Evolutionary conservation across 495 filamentous ascomycete genomes (phyloP), one percentile per base, ranked within the genome.

Genomic region (Penicillium manginii): DNA sequence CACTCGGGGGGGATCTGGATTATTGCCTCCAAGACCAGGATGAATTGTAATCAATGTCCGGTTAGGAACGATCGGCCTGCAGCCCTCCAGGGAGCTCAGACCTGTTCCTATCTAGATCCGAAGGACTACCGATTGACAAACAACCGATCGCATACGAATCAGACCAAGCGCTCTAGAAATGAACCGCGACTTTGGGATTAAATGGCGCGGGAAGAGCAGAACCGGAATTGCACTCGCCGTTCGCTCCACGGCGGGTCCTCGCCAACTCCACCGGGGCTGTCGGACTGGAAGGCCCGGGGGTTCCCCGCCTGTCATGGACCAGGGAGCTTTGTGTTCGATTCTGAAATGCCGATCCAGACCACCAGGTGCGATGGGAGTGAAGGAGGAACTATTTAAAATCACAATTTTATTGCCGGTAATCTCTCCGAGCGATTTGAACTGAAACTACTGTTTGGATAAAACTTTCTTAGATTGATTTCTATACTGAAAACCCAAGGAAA

Each of bases 171-270:
- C 14, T 43, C n/a, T n/a, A n/a, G 40, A 43, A 43, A 43, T 43
- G 8, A 17, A 43, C 40, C 40, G 40, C 15, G 21, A 23, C 21
- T 22, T 22, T 12, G 45, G 19, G 45, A 11, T 15, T 31, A 22
- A 56, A 50, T 33, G 54, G 54, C 21, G 46, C 8, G 45, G 54
- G 35, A 56, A 15, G 22, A 23, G 31, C 32, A 50, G 46, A 42
- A 40, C 46, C 45, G 46, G 54, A 26, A 29, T 56, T 56, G 53
- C 45, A 42, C 45, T 56, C 45, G 46, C 46, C 54, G 33, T 50
- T 26, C 35, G 45, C 45, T 56, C 21, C 54, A 56, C 33, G 42
- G 17, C 19, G 54, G 43, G 17, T 35, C 54, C 3, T 23, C 17
- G 12, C 12, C 29, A 11, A 3, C 45, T 35, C 54, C 54, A 56